Evolutionary conservation across 1,139 yeast species (phyloP).

Genomic region (Pneumocystis murina): DNA sequence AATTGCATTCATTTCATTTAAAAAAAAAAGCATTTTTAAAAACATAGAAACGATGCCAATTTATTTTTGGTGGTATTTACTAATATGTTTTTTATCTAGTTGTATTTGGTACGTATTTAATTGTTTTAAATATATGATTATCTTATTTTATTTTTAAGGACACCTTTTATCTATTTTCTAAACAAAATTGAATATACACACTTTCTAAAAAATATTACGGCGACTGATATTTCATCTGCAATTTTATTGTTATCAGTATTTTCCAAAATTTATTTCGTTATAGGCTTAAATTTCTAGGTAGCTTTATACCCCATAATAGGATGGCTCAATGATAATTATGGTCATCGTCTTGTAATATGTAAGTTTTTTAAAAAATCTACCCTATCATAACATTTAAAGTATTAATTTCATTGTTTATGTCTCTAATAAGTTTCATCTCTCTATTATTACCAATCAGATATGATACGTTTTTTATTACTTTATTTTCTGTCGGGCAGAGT

Average conservation of each 20-base stretch:
- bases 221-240: neutral
- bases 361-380: neutral
- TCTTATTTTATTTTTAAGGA: neutral
- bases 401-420: neutral
- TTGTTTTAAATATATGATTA: neutral
- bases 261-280: neutral
- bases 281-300: neutral
- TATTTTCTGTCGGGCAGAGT: neutral
- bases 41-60: neutral
- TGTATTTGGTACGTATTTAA: neutral
- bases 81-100: neutral
- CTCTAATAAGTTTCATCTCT: neutral
- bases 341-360: neutral
- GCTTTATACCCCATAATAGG: neutral
- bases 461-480: neutral
- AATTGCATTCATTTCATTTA: neutral
- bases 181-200: neutral
- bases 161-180: neutral
- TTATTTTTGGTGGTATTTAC: neutral
- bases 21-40: neutral
- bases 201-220: neutral
- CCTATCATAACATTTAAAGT: neutral
- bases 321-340: neutral
- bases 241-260: neutral
- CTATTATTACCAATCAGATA: neutral